Base-by-base conservation (phyloP, 106 monocot species). In the Dendrobium chrysotoxum region DNA sequence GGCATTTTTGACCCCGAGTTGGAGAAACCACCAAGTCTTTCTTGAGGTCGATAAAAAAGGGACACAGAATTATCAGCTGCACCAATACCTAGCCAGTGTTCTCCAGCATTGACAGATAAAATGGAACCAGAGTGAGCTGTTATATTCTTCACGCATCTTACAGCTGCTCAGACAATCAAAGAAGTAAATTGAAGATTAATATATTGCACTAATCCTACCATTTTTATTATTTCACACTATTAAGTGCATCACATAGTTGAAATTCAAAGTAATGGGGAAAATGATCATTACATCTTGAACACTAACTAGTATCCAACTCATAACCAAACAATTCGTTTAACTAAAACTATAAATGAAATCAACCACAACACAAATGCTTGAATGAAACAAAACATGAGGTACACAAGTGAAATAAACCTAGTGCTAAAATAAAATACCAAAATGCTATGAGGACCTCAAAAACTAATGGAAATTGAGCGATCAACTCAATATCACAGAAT, bases 21-120 rank as follows among this genome's bases (percentile, higher is more conserved):
- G 35, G 98, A 87, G 83, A 99, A 95, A 58, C 98, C 86, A 71
- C 94, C 93, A 30, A 90, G 88, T 83, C 95, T 93, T 86, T 99
- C 98, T 85, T 99, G 98, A 81, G 95, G 95, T 18, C 93, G 91
- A 67, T 99, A 93, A 79, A 93, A 99, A 70, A 99, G 88, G 57
- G 98, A 95, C 98, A 99, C 91, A 3, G 98, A 99, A 82, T 99
- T 99, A 77, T 99, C 98, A 38, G 95, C 95, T 45, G 95, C 98
- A n/a, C 98, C 98, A 86, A 99, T 87, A 3, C 95, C 98, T 38
- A 99, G 89, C 98, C 98, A 99, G 77, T 95, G 89, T 70, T 95
- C 98, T 53, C 91, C 89, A 76, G 98, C 98, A 85, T 87, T 93
- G 26, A 99, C 89, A 47, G 98, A 99, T 55, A 99, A 77, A 79